Evolutionary conservation across 495 filamentous ascomycete species (phyloP), one percentile per base, ranked within the genome.

Genomic region (Penicillium mononematosum): DNA sequence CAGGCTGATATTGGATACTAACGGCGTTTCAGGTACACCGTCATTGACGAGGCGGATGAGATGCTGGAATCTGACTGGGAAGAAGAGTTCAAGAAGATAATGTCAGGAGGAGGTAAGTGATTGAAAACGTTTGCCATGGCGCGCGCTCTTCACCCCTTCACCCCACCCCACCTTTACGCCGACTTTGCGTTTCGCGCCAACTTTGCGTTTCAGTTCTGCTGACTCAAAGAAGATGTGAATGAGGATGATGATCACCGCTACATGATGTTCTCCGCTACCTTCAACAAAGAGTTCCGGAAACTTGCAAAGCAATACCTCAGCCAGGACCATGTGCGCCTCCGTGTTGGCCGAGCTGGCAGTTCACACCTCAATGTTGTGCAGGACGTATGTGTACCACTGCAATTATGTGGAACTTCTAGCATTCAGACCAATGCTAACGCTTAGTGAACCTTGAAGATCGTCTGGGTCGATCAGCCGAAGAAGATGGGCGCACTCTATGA

Each of bases 41-140:
- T 98, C 53, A 88, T 98, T 58, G 94, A 98, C 51, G 94, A 98
- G 69, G 94, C 94, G 1, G 94, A 98, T 68, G 92, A 97, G 75
- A 84, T 98, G 79, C 81, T 98, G 0, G 68, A 86, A 5, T 39
- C 71, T 0, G 89, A 90, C 64, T 96, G 92, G 91, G 78, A 87
- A 45, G 72, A 80, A 0, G 84, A 90, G 1, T 77, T 96, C 49
- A 73, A 76, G 14, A 77, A 81, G 57, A 87, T 96, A 51, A 84
- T 96, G 77, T 75, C 80, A 53, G 90, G 90, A 51, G 88, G 87
- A 65, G 88, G 89, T 90, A 80, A 76, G 82, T 53, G 14, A 20
- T 20, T 36, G n/a, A 27, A 53, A 25, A 32, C 1, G 27, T 20
- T 41, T 45, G 17, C 20, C 3, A 6, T 39, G 7, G 36, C 36